phyloP scores from a whole-genome alignment of 2,329 filamentous ascomycete genomes.

The Hypoxylon sp. region DNA sequence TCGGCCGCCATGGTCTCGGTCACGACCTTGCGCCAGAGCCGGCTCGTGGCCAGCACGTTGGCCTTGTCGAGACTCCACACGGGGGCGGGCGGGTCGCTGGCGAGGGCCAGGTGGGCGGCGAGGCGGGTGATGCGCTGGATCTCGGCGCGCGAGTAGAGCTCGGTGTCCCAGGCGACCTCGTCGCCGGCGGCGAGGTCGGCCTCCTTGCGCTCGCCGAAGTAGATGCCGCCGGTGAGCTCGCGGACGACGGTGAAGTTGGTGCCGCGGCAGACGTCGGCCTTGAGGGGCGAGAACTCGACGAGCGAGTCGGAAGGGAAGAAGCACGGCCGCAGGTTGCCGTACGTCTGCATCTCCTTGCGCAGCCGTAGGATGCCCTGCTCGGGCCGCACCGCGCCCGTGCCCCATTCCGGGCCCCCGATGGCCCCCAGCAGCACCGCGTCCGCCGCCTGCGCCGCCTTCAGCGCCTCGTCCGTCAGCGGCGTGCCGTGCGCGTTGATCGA shows the following conservation, averaged over 20 bases:
- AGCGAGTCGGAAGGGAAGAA: slow-evolving; percentile 91
- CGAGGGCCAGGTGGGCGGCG: slow-evolving; percentile 80
- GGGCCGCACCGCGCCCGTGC: slow-evolving; percentile 84
- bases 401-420: slow-evolving; percentile 97
- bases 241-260: slow-evolving; percentile 93
- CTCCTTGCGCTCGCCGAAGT: slow-evolving; percentile 91
- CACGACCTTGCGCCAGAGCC: slow-evolving; percentile 89
- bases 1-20: slow-evolving; percentile 85
- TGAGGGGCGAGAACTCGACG: slow-evolving; percentile 85
- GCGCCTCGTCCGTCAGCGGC: slow-evolving; percentile 83
- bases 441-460: slow-evolving; percentile 81
- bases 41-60: slow-evolving; percentile 89
- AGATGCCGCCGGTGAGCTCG: slow-evolving; percentile 91
- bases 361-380: slow-evolving; percentile 92
- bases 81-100: slow-evolving; percentile 75
- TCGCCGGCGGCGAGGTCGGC: slow-evolving; percentile 75
- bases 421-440: slow-evolving; percentile 92
- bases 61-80: slow-evolving; percentile 95
- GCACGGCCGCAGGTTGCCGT: slow-evolving; percentile 94
- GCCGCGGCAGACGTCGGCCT: slow-evolving; percentile 82
- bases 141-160: slow-evolving; percentile 84
- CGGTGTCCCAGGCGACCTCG: slow-evolving; percentile 74
- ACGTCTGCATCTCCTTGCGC: slow-evolving; percentile 91
- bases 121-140: slow-evolving; percentile 88
- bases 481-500: slow-evolving; percentile 85